Conservation (phyloP, 176 grass and related monocot genomes). For the Phragmites australis region DNA sequence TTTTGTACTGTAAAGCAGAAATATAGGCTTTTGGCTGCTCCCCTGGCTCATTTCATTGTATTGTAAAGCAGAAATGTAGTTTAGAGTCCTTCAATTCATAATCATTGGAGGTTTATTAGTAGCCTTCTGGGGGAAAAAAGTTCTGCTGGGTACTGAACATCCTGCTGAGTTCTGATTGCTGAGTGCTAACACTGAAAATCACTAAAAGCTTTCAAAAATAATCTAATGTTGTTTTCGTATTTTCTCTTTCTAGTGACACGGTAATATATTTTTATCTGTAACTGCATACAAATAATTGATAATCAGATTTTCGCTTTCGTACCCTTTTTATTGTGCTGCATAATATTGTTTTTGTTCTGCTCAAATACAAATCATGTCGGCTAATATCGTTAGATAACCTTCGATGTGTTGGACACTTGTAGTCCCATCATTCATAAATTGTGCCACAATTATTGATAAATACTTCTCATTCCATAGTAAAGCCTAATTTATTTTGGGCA, state of each 20-base stretch:
- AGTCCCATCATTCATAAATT: neutral
- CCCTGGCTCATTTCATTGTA: constrained; percentile 18
- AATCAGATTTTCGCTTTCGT: neutral
- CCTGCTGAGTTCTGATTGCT: neutral
- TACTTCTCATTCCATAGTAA: neutral
- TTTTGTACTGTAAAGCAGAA: constrained; percentile 47
- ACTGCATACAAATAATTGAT: neutral
- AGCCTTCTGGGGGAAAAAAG: neutral
- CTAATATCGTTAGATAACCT: neutral
- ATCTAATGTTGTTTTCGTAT: neutral
- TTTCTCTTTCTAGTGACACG: neutral
- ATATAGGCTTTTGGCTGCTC: neutral
- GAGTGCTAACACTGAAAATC: neutral
- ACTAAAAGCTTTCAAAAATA: neutral
- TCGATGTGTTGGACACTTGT: neutral
- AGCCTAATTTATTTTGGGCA: no score
- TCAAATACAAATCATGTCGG: neutral
- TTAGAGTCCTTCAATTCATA: neutral
- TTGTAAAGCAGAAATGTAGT: constrained; percentile 31
- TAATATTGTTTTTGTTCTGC: neutral
- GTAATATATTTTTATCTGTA: neutral
- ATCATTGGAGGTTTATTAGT: neutral
- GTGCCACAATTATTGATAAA: neutral
- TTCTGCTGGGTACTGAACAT: neutral
- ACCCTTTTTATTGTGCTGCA: neutral